phyloP scores from a whole-genome alignment of 2,329 filamentous ascomycete species.

The Penicillium sp. region DNA sequence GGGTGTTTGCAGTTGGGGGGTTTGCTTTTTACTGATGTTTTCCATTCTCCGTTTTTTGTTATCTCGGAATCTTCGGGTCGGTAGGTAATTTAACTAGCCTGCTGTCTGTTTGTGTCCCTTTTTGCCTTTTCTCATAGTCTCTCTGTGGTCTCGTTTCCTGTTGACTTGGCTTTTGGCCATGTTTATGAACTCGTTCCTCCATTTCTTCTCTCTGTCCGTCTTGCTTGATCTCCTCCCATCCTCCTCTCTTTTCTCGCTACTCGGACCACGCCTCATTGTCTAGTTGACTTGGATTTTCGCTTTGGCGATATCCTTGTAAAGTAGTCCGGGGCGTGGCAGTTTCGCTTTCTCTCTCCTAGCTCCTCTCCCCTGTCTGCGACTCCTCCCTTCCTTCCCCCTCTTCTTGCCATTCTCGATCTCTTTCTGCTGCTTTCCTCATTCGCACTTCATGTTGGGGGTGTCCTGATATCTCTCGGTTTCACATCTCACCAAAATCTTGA shows the following conservation, averaged over 20 bases:
- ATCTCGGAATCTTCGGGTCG: constrained; percentile 47
- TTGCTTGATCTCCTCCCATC: constrained; percentile 18
- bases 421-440: constrained; percentile 42
- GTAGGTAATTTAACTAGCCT: constrained; percentile 27
- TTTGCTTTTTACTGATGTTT: constrained; percentile 18
- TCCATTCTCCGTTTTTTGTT: constrained; percentile 27
- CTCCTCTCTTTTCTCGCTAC: constrained; percentile 18
- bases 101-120: constrained; percentile 29
- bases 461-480: constrained; percentile 31
- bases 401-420: constrained; percentile 14
- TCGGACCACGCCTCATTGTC: constrained; percentile 14
- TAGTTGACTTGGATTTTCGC: constrained; percentile 11
- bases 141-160: constrained; percentile 25
- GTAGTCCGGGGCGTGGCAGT: constrained; percentile 36
- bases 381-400: constrained; percentile 5
- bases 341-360: constrained; percentile 20
- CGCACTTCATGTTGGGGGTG: constrained; percentile 27
- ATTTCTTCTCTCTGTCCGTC: constrained; percentile 21
- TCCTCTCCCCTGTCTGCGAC: not conserved
- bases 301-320: constrained; percentile 31
- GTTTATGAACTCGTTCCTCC: constrained; percentile 31
- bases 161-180: constrained; percentile 17
- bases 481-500: constrained; percentile 31
- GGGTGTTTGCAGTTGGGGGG: constrained; percentile 43
- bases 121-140: constrained; percentile 27